Percentiles rank a stretch among this genome's conserved stretches.
phyloP scores from a whole-genome alignment of 202 grass and related monocot species.

The Schoenoplectus tabernaemontani region DNA sequence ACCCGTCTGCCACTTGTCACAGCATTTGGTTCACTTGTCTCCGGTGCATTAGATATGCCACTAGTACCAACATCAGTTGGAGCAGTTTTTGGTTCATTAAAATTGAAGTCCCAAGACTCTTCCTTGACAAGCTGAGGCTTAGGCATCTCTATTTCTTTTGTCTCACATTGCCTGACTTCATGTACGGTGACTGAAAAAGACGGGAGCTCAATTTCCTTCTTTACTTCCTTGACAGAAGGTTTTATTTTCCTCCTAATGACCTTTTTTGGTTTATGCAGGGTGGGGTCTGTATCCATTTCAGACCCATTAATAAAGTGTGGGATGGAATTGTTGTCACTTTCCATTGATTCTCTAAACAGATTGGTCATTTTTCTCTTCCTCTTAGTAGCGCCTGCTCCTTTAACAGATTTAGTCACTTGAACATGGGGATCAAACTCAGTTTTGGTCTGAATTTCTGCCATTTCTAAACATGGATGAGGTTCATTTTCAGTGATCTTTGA shows the following conservation, averaged over 20 bases:
- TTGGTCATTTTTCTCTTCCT: constrained; percentile 25
- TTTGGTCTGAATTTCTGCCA: neutral
- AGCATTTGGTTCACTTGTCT: neutral
- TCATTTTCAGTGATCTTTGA: neutral
- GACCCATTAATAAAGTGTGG: neutral
- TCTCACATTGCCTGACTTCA: neutral
- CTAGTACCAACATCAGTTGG: constrained; percentile 1
- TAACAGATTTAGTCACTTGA: neutral
- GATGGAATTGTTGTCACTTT: neutral
- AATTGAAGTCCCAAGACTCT: neutral
- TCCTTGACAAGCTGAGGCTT: neutral
- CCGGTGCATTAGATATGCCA: neutral
- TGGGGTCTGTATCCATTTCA: neutral
- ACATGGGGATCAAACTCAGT: neutral
- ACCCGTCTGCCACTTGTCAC: constrained; percentile 30
- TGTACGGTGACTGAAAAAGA: neutral
- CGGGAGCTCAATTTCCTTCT: neutral
- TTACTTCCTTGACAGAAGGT: constrained; percentile 14
- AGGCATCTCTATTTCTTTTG: neutral
- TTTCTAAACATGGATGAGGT: neutral
- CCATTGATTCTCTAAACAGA: constrained; percentile 14
- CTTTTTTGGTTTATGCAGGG: constrained; percentile 10
- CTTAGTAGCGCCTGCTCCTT: constrained; percentile 19
- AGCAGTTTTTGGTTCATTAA: constrained; percentile 4
- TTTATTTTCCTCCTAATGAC: constrained; percentile 4